Conservation (phyloP, 495 filamentous ascomycete species). For the Aspergillus kassunensis region DNA sequence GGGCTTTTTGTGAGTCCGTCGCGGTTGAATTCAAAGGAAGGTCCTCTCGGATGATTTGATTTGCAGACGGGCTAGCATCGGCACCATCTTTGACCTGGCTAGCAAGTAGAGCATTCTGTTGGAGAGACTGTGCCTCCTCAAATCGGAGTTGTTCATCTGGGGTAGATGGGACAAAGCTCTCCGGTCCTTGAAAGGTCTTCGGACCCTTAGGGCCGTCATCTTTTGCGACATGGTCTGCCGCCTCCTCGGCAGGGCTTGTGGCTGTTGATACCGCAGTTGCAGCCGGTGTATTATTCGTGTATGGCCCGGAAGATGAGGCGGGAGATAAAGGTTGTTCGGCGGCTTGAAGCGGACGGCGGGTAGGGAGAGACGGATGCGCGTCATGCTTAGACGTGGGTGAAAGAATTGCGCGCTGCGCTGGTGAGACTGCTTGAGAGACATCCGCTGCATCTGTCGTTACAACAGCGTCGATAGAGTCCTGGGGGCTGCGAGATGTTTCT, state of each 20-base stretch:
- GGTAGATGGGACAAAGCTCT: conserved; percentile 36
- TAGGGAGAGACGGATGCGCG: conserved; percentile 27
- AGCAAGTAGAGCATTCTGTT: conserved; percentile 21
- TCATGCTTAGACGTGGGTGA: conserved; percentile 29
- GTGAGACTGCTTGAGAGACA: conserved; percentile 16
- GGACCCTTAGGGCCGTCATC: conserved; percentile 23
- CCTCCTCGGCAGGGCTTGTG: conserved; percentile 40
- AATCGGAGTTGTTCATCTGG: conserved; percentile 48
- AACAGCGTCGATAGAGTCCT: conserved; percentile 13
- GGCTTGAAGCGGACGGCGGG: conserved; percentile 24
- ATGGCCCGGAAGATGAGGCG: conserved; percentile 40
- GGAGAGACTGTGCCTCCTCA: conserved; percentile 46
- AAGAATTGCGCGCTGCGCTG: conserved; percentile 13
- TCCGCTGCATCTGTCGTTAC: conserved; percentile 15
- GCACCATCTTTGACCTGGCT: conserved; percentile 20
- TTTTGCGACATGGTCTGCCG: conserved; percentile 24
- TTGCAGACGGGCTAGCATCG: conserved; percentile 13
- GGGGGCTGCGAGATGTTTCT: conserved; percentile 22
- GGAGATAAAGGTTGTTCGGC: conserved; percentile 42
- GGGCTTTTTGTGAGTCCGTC: conserved; percentile 25
- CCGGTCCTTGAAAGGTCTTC: conserved; percentile 17
- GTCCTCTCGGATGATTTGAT: conserved; percentile 27
- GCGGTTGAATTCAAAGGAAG: conserved; percentile 7
- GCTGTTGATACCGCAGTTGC: conserved; percentile 37
- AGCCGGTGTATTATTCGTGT: conserved; percentile 40